A percentile compares a stretch with the other conserved stretches of the same genome.
Conservation (phyloP, 768 basidiomycete species). For the Pholiota molesta region DNA sequence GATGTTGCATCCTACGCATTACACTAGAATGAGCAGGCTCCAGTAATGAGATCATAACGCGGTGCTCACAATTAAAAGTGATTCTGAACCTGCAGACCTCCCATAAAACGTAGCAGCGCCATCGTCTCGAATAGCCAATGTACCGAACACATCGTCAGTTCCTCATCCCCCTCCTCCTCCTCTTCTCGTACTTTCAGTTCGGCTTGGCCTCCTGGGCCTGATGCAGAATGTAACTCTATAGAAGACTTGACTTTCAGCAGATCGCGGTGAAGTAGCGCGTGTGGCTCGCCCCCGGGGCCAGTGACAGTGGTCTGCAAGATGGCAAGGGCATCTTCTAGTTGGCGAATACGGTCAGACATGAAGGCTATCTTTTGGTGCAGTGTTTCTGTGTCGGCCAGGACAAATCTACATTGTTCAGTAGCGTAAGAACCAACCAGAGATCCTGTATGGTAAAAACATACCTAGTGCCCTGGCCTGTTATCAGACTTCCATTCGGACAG, state of each 20-base stretch:
- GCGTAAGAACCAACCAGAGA: constrained; percentile 4
- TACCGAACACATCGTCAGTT: constrained; percentile 72
- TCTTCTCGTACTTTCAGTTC: constrained; percentile 27
- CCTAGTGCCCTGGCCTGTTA: constrained; percentile 81
- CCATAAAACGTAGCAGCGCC: constrained; percentile 75
- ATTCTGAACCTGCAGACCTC: constrained; percentile 70
- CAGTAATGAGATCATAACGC: neutral
- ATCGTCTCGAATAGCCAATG: constrained; percentile 68
- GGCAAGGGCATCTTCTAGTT: constrained; percentile 68
- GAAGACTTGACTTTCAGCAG: constrained; percentile 67
- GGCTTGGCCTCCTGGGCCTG: constrained; percentile 24
- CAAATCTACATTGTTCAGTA: constrained; percentile 49
- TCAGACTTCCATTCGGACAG: constrained; percentile 77
- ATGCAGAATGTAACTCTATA: constrained; percentile 66
- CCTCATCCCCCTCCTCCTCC: constrained; percentile 42
- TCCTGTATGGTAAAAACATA: constrained; percentile 30
- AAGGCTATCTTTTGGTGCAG: constrained; percentile 67
- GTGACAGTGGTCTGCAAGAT: constrained; percentile 54
- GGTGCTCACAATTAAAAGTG: neutral
- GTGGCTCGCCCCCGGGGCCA: constrained; percentile 41
- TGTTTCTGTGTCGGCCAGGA: constrained; percentile 72
- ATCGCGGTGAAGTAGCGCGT: constrained; percentile 64
- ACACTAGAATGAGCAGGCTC: neutral
- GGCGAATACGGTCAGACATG: constrained; percentile 74
- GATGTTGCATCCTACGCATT: neutral